Evolutionary conservation across 176 grass and related monocot species (phyloP), one percentile per base, ranked within the genome.

Genomic region (Secale cereale): DNA sequence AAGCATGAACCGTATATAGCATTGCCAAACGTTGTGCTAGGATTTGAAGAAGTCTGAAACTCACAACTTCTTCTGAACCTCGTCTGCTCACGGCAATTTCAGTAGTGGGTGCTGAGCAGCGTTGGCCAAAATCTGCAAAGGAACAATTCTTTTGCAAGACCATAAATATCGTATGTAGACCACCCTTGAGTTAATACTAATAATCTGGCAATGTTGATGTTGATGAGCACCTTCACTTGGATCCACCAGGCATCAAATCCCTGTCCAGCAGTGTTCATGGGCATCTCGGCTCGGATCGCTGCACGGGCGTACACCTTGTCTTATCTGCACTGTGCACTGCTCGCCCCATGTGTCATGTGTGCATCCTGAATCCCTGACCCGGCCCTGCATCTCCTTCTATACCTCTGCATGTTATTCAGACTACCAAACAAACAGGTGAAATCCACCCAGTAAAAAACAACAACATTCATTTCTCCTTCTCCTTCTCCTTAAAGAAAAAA

Each of bases 191-290:
- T 74, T 84, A 74, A 13, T 40, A 40, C 0, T 63, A 63, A 28
- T 63, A 61, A 25, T 50, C 26, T 78, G 82, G 68, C 87, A 82
- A 89, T 20, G 22, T 76, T 33, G n/a, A n/a, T n/a, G n/a, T n/a
- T n/a, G 52, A 62, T 45, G 27, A 6, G 64, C n/a, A 77, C 82
- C 40, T 83, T 72, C 56, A 56, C 83, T 52, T 63, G 64, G 73
- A 83, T 78, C 74, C 64, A 78, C 50, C 69, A 63, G 67, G 70
- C 73, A 83, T 78, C 16, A 23, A 72, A 48, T 5, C 43, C 9
- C 8, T 52, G 9, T 13, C 7, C 14, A 35, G 37, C 14, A 35
- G 37, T 50, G 46, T 50, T 13, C 43, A 43, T 39, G 30, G 77
- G 80, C 52, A 64, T 39, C 26, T 66, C 27, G 17, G 79, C 56